phyloP scores from a whole-genome alignment of 2,329 filamentous ascomycete genomes.

The Hymenoscyphus infarciens region DNA sequence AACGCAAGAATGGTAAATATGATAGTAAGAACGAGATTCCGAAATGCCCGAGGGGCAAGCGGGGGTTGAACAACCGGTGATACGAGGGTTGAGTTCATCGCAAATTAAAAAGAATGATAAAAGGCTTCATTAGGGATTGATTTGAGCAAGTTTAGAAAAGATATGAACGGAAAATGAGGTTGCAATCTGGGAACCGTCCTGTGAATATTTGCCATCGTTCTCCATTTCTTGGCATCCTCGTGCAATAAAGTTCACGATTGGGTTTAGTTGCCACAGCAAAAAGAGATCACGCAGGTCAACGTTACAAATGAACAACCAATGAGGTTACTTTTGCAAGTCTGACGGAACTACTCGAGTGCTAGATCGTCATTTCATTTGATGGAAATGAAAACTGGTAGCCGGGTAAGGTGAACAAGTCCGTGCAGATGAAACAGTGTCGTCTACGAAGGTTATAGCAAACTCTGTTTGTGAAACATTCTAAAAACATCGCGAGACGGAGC shows the following conservation, averaged over 20 bases:
- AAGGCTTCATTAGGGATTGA: not conserved
- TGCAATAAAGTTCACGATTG: not conserved
- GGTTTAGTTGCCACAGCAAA: not conserved
- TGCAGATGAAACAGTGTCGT: not conserved
- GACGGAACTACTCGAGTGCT: not conserved
- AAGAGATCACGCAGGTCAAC: not conserved
- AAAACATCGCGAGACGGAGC: not conserved
- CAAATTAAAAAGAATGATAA: not conserved
- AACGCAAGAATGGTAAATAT: slow-evolving; percentile 3
- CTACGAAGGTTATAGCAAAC: not conserved
- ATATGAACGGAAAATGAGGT: not conserved
- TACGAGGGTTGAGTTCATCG: not conserved
- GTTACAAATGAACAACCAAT: not conserved
- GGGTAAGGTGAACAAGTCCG: not conserved
- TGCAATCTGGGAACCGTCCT: not conserved
- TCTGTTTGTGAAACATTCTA: not conserved
- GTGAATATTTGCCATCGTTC: not conserved
- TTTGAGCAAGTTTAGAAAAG: not conserved
- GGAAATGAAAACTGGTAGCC: not conserved
- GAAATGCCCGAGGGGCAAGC: not conserved
- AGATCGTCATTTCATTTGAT: not conserved
- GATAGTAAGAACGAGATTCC: not conserved
- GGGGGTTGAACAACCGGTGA: too few relatives aligned
- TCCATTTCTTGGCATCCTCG: not conserved
- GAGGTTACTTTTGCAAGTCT: not conserved